These are phyloP conservation scores for Polytrichum commune DNA, from an alignment of 225 moss, liverwort and hornwort genomes.

Conservation along the genomic window DNA sequence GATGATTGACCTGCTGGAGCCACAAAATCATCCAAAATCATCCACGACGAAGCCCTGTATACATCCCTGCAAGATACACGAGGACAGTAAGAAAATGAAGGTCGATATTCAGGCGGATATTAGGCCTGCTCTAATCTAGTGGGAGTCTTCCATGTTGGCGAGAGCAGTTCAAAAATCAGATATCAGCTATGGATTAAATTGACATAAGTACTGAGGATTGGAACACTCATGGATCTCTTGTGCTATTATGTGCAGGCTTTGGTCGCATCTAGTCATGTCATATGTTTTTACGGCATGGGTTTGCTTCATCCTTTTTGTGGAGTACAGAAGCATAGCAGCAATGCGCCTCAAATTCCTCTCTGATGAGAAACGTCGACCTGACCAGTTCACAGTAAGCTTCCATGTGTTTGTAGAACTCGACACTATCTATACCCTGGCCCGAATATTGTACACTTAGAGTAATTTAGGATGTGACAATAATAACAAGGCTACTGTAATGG, in stretches of 20 bases:
- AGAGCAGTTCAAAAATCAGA: too few relatives aligned
- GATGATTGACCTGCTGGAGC: too few relatives aligned
- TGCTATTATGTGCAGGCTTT: conserved; percentile 56
- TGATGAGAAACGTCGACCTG: conserved; percentile 56
- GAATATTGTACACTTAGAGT: neutral
- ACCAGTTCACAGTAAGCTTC: conserved; percentile 74
- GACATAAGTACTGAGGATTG: too few relatives aligned
- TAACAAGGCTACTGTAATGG: too few relatives aligned
- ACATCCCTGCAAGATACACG: too few relatives aligned
- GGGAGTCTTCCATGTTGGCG: too few relatives aligned
- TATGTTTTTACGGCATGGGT: conserved; percentile 80
- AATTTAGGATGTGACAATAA: neutral
- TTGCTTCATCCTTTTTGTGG: conserved; percentile 53
- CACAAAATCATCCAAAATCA: too few relatives aligned
- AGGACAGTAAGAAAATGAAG: too few relatives aligned
- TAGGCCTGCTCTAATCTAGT: too few relatives aligned
- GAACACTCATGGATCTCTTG: neutral
- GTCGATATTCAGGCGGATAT: too few relatives aligned
- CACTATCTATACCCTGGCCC: neutral
- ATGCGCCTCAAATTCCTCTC: conserved; percentile 66
- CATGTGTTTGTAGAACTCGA: neutral
- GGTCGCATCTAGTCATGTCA: conserved; percentile 83
- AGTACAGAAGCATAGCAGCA: conserved; percentile 56
- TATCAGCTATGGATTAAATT: too few relatives aligned
- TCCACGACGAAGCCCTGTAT: too few relatives aligned